Conservation (phyloP, 805 yeast species). For the Candida ficus region DNA sequence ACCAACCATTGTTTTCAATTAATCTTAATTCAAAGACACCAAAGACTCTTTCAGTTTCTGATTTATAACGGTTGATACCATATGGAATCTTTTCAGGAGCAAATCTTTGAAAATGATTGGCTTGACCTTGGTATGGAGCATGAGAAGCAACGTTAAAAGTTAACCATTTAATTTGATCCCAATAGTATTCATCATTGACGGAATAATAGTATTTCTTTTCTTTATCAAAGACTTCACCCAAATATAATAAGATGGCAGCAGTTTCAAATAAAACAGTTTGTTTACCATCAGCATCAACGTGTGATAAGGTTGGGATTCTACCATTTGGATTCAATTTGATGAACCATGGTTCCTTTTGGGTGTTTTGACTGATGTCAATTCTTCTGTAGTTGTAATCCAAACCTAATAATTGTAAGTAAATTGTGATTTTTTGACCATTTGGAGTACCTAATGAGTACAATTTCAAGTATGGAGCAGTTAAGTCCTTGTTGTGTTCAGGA, state of each 20-base stretch:
- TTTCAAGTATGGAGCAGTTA: constrained; percentile 38
- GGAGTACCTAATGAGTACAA: constrained; percentile 40
- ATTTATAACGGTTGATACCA: constrained; percentile 45
- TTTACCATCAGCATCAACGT: constrained; percentile 34
- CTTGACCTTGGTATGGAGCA: constrained; percentile 64
- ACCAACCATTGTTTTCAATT: constrained; percentile 44
- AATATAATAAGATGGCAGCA: constrained; percentile 55
- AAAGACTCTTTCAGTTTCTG: constrained; percentile 48
- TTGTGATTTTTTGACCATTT: constrained; percentile 36
- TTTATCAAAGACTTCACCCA: constrained; percentile 56
- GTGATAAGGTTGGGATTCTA: constrained; percentile 50
- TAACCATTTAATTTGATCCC: constrained; percentile 47
- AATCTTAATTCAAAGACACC: constrained; percentile 50
- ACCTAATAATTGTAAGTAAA: constrained; percentile 29
- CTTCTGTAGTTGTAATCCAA: constrained; percentile 29
- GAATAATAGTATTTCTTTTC: constrained; percentile 38
- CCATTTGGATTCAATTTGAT: constrained; percentile 58
- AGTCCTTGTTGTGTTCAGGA: constrained; percentile 23
- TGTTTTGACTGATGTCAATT: constrained; percentile 37
- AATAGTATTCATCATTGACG: constrained; percentile 38
- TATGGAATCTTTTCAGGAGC: constrained; percentile 51
- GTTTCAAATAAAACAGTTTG: constrained; percentile 47
- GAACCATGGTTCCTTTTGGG: constrained; percentile 54
- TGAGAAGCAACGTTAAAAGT: constrained; percentile 54
- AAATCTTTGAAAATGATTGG: constrained; percentile 38